Conservation (phyloP, 768 basidiomycete genomes). For the Tricholoma matsutake region DNA sequence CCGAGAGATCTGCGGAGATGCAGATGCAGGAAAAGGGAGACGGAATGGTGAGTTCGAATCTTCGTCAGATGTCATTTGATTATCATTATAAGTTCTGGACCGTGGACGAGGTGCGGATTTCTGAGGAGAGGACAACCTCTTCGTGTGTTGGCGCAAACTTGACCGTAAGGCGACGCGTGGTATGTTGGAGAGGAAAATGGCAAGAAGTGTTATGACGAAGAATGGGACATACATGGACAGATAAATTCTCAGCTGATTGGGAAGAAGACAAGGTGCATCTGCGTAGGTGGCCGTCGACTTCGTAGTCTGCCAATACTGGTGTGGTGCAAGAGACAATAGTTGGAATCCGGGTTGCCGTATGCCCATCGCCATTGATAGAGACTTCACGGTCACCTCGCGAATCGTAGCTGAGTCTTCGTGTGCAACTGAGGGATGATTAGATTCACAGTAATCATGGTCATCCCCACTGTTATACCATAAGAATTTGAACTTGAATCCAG, state of each 20-base stretch:
- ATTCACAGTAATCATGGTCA: slow-evolving; percentile 95
- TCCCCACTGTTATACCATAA: slow-evolving; percentile 60
- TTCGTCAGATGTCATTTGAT: not conserved
- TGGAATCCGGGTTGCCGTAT: slow-evolving; percentile 86
- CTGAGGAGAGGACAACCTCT: slow-evolving; percentile 8
- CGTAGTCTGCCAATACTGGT: not conserved
- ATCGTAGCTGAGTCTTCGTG: slow-evolving; percentile 28
- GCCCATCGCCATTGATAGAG: slow-evolving; percentile 88
- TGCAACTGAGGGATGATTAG: slow-evolving; percentile 32
- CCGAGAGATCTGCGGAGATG: slow-evolving; percentile 1
- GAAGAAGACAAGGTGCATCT: slow-evolving; percentile 73
- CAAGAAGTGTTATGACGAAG: slow-evolving; percentile 52
- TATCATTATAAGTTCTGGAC: not conserved
- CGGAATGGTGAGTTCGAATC: slow-evolving; percentile 1
- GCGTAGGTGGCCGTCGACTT: slow-evolving; percentile 31
- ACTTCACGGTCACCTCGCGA: slow-evolving; percentile 84
- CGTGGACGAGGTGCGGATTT: not conserved
- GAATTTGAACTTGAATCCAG: not conserved
- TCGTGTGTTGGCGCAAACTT: slow-evolving; percentile 1
- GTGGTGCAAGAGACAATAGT: slow-evolving; percentile 69
- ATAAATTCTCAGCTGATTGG: slow-evolving; percentile 82
- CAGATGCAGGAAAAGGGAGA: slow-evolving; percentile 19
- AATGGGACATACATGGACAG: slow-evolving; percentile 69
- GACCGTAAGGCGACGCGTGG: slow-evolving; percentile 10
- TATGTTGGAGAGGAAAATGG: slow-evolving; percentile 33